Evolutionary conservation across 176 grass and related monocot species (phyloP).

Genomic region (Eleusine coracana): DNA sequence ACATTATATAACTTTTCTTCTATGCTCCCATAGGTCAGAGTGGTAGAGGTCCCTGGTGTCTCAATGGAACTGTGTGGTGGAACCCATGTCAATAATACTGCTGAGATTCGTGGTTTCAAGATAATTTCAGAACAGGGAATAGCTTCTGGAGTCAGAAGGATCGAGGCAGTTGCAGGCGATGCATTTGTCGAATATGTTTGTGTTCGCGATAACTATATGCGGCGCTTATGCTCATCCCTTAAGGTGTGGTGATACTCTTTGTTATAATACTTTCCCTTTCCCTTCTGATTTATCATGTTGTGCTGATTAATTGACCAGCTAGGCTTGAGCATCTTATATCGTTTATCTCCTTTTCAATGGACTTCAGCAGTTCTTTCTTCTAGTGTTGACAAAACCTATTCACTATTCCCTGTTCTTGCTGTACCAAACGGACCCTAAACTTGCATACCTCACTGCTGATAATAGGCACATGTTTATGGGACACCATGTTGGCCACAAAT

Average conservation of each 20-base stretch:
- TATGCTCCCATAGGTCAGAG: slow-evolving; percentile 73
- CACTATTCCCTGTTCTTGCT: too few relatives aligned
- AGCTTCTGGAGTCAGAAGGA: slow-evolving; percentile 93
- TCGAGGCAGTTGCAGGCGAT: slow-evolving; percentile 93
- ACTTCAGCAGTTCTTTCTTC: slow-evolving; percentile 13
- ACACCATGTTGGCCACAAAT: not conserved
- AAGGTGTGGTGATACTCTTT: slow-evolving; percentile 54
- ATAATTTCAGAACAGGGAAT: slow-evolving; percentile 96
- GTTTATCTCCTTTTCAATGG: slow-evolving; percentile 9
- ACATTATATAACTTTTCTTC: not conserved
- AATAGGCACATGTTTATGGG: not conserved
- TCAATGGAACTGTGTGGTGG: slow-evolving; percentile 98
- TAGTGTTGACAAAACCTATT: not conserved
- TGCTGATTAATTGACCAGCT: not conserved
- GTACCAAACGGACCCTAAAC: not conserved
- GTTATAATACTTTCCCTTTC: slow-evolving; percentile 4
- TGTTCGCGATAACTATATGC: slow-evolving; percentile 84
- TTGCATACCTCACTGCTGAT: slow-evolving; percentile 7
- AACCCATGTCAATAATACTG: slow-evolving; percentile 90
- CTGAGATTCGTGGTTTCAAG: slow-evolving; percentile 92
- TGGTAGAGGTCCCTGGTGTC: slow-evolving; percentile 88
- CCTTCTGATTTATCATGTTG: slow-evolving; percentile 16
- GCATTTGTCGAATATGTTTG: slow-evolving; percentile 93
- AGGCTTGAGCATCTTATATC: slow-evolving; percentile 1
- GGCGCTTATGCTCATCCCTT: slow-evolving; percentile 67